phyloP scores from a whole-genome alignment of 441 rosid species.

The Arabidopsis lyrata region DNA sequence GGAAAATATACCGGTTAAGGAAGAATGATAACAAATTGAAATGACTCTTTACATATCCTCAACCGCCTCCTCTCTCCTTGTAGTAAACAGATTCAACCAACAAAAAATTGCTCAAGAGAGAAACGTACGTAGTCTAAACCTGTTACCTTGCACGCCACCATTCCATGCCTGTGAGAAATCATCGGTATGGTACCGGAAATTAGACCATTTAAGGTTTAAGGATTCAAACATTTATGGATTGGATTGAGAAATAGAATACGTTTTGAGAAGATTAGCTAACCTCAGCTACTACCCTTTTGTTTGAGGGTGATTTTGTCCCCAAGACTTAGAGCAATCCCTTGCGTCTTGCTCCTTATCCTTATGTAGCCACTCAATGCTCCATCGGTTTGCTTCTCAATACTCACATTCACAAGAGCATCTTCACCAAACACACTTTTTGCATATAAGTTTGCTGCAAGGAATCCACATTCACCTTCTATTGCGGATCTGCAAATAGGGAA shows the following conservation, averaged over 20 bases:
- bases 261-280: conserved; percentile 21
- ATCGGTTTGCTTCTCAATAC: conserved; percentile 78
- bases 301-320: conserved; percentile 92
- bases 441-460: conserved; percentile 83
- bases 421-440: conserved; percentile 93
- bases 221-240: neutral
- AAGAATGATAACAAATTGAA: conserved; percentile 24
- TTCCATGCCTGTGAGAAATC: conserved; percentile 21
- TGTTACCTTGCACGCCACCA: conserved; percentile 15
- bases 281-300: conserved; percentile 79
- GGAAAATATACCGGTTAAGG: conserved; percentile 27
- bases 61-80: conserved; percentile 31
- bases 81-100: conserved; percentile 32
- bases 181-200: conserved; percentile 11
- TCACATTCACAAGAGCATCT: conserved; percentile 81
- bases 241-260: neutral
- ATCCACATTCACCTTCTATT: conserved; percentile 83
- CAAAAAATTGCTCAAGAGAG: conserved; percentile 29
- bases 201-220: conserved; percentile 10
- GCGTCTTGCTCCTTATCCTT: conserved; percentile 91
- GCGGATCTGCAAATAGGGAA: conserved; percentile 64
- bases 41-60: conserved; percentile 38
- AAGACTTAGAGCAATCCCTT: conserved; percentile 88
- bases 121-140: conserved; percentile 29
- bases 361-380: conserved; percentile 82